Evolutionary conservation across 129 eudicot species (phyloP), one percentile per base, ranked within the genome.

Genomic region (Sambucus nigra): DNA sequence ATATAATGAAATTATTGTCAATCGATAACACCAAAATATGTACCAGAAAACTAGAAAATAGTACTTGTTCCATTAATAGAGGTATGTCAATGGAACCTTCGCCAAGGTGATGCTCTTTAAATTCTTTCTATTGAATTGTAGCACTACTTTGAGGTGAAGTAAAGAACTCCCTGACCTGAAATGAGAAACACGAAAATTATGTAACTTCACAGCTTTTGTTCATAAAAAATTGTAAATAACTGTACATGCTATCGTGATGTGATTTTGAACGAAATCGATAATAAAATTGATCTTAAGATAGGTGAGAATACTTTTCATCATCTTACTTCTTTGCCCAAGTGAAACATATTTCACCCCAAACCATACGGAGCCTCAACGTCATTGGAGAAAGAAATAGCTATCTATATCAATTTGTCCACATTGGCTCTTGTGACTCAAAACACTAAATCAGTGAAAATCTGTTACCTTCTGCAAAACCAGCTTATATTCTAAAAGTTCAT

Each of bases 51-150:
- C 40, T 18, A 64, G 24, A 60, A 26, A 45, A 7, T 20, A 44
- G 68, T 80, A 83, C 96, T 68, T 88, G 89, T 59, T 83, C 96
- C 59, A 76, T 51, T 65, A 88, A 63, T 15, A 87, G 73, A 55
- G 96, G 96, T 68, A 84, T 83, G 28, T 88, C 94, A 18, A 80
- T 59, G 47, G 88, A 77, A 74, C 76, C 73, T 50, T 78, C 94
- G 53, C 80, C 71, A 62, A 68, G 53, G 16, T 42, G 48, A 45
- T 68, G 69, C 54, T 69, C 75, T 24, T 80, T 75, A 54, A 54
- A 33, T 56, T 80, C 86, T 73, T 57, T 72, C 17, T 77, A 79
- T 70, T 83, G 53, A 8, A 15, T 20, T 18, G 64, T 59, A 25
- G 53, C 64, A 10, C 20, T 59, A 6, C 54, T 59, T 26, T 44